Evolutionary conservation across 257 asterid genomes (phyloP), one percentile per base, ranked within the genome.

Genomic region (Anisodus acutangulus): DNA sequence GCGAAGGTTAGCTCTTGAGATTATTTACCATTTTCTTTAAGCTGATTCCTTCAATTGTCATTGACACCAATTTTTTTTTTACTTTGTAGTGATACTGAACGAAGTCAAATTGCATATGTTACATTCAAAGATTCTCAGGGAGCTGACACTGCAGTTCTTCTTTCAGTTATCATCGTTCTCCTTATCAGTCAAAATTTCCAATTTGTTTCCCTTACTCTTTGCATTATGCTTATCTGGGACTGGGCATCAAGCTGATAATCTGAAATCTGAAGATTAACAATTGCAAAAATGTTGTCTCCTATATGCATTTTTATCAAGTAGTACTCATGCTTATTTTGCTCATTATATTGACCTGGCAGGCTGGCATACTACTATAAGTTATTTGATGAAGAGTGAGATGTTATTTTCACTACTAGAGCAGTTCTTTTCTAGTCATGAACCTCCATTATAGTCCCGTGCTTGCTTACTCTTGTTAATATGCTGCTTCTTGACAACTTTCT

Each of bases 61-160:
- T 72, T 80, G 19, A 80, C 76, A 16, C 64, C 69, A 58, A 37
- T n/a, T 71, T 15, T 58, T 81, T 35, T 55, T 71, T 88, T 57
- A 79, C 70, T 59, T 35, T 89, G 86, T 86, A 95, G 99, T 89
- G 97, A 92, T 79, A 93, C 98, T n/a, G 98, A 89, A 85, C 90
- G 93, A 83, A 92, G 92, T 55, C 99, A 95, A 89, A 88, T 89
- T 88, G 99, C 98, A 80, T 95, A 84, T 90, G 99, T 96, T 62
- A 94, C 98, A 58, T 94, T 96, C 92, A 94, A 92, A 90, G 98
- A 96, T 88, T 82, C 87, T 12, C 98, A 94, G 89, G 99, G 99
- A 86, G 98, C 99, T 70, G 98, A 96, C 84, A 94, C 99, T 54
- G 99, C 99, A 19, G 92, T 93, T 86, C 99, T 96, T 90, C 98